Evolutionary conservation across 148 eudicot species (phyloP).

Genomic region (Drosera capensis): DNA sequence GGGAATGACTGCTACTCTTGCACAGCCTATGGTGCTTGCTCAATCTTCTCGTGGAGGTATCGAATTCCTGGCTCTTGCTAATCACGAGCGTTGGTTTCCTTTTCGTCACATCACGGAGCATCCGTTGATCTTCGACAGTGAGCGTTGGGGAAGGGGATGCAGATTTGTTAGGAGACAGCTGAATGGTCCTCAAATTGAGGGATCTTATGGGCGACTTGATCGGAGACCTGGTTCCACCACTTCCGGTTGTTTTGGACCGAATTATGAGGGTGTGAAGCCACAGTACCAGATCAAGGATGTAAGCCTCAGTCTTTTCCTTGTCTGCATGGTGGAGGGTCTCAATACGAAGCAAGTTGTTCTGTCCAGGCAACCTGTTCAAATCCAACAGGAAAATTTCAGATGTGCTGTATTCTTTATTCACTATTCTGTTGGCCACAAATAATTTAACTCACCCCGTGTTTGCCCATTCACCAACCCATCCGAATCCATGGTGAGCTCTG

Average conservation of each 20-base stretch:
- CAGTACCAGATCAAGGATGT: conserved; percentile 42
- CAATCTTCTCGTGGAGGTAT: conserved; percentile 5
- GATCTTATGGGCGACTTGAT: conserved; percentile 7
- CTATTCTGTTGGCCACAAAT: too few species aligned
- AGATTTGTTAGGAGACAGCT: neutral
- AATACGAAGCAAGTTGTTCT: conserved; percentile 25
- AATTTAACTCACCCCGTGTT: conserved; percentile 75
- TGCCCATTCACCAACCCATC: conserved; percentile 99
- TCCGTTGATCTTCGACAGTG: conserved; percentile 8
- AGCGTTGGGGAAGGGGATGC: conserved; percentile 5
- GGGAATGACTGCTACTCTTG: conserved; percentile 87
- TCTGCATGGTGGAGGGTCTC: conserved; percentile 66
- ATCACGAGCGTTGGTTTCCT: conserved; percentile 6
- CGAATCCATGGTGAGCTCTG: conserved; percentile 98
- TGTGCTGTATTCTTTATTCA: too few species aligned
- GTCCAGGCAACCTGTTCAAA: too few species aligned
- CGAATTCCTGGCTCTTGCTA: conserved; percentile 12
- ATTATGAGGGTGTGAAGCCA: conserved; percentile 42
- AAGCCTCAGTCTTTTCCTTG: conserved; percentile 42
- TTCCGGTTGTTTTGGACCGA: conserved; percentile 12
- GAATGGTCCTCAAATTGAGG: conserved; percentile 3
- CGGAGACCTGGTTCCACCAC: conserved; percentile 2
- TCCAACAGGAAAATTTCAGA: too few species aligned
- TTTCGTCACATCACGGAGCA: conserved; percentile 8
- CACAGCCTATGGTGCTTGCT: conserved; percentile 59